Evolutionary conservation across 805 yeast species (phyloP), one percentile per base, ranked within the genome.

Genomic region (Saturnispora diversa): DNA sequence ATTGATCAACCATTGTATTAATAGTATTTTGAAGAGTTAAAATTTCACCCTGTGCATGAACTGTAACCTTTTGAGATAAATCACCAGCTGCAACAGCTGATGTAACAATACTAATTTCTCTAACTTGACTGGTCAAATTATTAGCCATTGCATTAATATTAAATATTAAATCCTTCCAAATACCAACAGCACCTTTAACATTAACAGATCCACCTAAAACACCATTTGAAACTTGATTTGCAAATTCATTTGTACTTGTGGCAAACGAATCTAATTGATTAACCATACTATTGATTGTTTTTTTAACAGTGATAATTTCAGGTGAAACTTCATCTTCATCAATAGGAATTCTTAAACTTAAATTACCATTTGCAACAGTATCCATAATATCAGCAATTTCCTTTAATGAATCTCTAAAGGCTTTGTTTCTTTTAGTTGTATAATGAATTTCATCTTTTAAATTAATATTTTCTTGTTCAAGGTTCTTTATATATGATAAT

Each of bases 11-110:
- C 92, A 84, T 85, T 44, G 87, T 76, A 56, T 85, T 85, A 53
- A 84, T 84, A 7, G 94, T 85, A 65, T 81, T 82, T 58, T 84
- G 94, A 46, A 85, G 69, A 51, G 82, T 90, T 43, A 83, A 66
- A 47, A 84, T 85, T 62, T 84, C 95, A 35, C 95, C 95, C 58
- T 85, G 94, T 6, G 94, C 95, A 59, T 84, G 90, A 11, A 85
- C 94, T 57, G 83, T 83, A 55, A 85, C 84, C 54, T 84, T 84
- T 37, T 87, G 66, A 0, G 87, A 78, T 49, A 84, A 65, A 58
- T 84, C 95, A 52, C 95, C 95, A 44, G 77, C 71, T 5, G 94
- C 95, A 9, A 84, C 95, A 1, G 94, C 94, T 16, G 88, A 69
- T 5, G 94, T 85, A 26, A 84, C 95, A 51, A 84, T 94, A 19